Conservation (phyloP, 2,329 filamentous ascomycete genomes). For the Aspergillus brasiliensis region DNA sequence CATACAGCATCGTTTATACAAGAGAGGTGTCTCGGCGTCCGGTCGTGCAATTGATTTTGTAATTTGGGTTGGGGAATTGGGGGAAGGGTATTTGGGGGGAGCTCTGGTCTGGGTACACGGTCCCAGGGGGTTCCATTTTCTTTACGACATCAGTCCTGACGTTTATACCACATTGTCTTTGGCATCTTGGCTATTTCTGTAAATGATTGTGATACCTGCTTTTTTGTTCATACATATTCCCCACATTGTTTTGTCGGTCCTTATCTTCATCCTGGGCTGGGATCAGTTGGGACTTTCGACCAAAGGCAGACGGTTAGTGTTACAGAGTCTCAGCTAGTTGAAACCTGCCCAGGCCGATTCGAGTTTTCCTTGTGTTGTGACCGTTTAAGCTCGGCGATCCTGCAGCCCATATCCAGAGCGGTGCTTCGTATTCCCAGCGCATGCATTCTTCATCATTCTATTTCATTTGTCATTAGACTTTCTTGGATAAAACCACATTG, state of each 20-base stretch:
- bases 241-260: constrained; percentile 13
- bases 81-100: not conserved
- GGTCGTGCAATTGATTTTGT: constrained; percentile 8
- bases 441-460: too few species aligned
- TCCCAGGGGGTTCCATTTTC: constrained; percentile 1
- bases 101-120: not conserved
- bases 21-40: constrained; percentile 24
- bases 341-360: too few species aligned
- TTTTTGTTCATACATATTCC: constrained; percentile 17
- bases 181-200: constrained; percentile 17
- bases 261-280: not conserved
- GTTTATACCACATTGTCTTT: constrained; percentile 20
- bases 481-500: too few species aligned
- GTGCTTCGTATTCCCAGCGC: too few species aligned
- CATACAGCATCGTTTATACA: constrained; percentile 10
- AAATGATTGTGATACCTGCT: constrained; percentile 19
- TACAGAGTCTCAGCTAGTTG: too few species aligned
- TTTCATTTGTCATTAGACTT: too few species aligned
- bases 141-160: constrained; percentile 19
- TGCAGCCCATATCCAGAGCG: too few species aligned
- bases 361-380: not conserved
- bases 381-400: not conserved
- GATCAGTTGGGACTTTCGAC: not conserved
- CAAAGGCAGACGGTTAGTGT: not conserved
- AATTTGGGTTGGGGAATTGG: constrained; percentile 14